Base-by-base conservation (phyloP, 306 rosid genomes). In the Acacia crassicarpa region DNA sequence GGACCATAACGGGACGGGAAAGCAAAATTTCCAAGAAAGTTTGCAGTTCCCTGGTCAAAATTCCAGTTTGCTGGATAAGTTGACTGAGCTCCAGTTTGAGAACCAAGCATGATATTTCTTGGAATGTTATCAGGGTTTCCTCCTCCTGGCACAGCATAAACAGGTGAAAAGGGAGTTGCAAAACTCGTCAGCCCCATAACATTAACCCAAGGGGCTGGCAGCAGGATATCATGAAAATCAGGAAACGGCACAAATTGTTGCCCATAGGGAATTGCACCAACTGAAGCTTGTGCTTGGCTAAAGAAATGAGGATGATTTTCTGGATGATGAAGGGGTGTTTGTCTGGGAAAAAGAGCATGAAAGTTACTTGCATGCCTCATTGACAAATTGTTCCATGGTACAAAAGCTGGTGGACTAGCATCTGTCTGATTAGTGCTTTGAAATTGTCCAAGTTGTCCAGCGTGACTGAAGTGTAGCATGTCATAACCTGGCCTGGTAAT, bases 21-120 rank as follows among this genome's bases (percentile, higher is more conserved):
- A 10, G 79, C 27, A 78, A 72, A 11, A 67, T 51, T 72, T 77
- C 58, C 74, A 13, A n/a, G 67, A 30, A 56, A 46, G 81, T 75
- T 67, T 53, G 77, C 56, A 75, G 45, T 82, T 48, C 63, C 70
- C 67, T 67, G 41, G 76, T 45, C 44, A 54, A 40, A 38, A 59
- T 23, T 74, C 51, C 67, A 43, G 56, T 46, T 49, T 70, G 58
- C 49, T 17, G 15, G 65, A 48, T 61, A 35, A 3, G 32, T 79
- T 23, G 61, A 35, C 61, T 48, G 71, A 53, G 22, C 23, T 33
- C 30, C 72, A 22, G 67, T 40, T 82, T 61, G 78, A 22, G 74
- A 35, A 19, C 13, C 9, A 59, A 61, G 30, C 74, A 62, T 43
- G 59, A 53, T 20, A 62, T 8, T 69, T 56, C 74, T 44, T n/a